Evolutionary conservation across 140 eudicot species (phyloP), one percentile per base, ranked within the genome.

Genomic region (Erigeron philadelphicus): DNA sequence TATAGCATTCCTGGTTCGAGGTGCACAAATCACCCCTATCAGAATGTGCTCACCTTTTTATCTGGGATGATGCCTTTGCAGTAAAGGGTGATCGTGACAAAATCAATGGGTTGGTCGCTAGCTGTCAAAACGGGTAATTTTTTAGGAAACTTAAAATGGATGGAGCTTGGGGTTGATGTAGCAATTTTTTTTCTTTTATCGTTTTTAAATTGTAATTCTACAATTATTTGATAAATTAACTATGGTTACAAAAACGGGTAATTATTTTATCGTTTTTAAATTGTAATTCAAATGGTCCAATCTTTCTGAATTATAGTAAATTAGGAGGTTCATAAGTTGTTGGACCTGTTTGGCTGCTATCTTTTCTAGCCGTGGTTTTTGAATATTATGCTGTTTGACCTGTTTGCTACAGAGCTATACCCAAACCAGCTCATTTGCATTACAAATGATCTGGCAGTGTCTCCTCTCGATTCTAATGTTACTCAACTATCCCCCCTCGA

Each of bases 281-380:
- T n/a, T n/a, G n/a, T n/a, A n/a, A n/a, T n/a, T n/a, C n/a, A 31
- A 53, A 53, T 53, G 59, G 8, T 53, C 25, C 59, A 53, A 48
- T 31, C 38, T 31, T 31, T 31, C 38, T 31, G 38, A 31, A 31
- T 31, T 31, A 31, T 31, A 31, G 38, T 31, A 31, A 31, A 31
- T 31, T 31, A 31, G 38, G 38, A 31, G 38, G 38, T 31, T 31
- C 38, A 1, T 5, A n/a, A 50, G 13, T 57, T 57, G 16, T 57
- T 11, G 3, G 42, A 57, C 42, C 54, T 54, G 44, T 67, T 49
- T 3, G 41, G 21, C 52, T 16, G 9, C 16, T 10, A 11, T 31
- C 46, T 48, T 35, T 67, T 49, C 11, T 35, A 67, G 18, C 45
- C 6, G 11, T 4, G 44, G 53, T 52, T 11, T 42, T 31, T 31